phyloP scores from a whole-genome alignment of 1,284 basidiomycete genomes.

The Papiliotrema terrestris region DNA sequence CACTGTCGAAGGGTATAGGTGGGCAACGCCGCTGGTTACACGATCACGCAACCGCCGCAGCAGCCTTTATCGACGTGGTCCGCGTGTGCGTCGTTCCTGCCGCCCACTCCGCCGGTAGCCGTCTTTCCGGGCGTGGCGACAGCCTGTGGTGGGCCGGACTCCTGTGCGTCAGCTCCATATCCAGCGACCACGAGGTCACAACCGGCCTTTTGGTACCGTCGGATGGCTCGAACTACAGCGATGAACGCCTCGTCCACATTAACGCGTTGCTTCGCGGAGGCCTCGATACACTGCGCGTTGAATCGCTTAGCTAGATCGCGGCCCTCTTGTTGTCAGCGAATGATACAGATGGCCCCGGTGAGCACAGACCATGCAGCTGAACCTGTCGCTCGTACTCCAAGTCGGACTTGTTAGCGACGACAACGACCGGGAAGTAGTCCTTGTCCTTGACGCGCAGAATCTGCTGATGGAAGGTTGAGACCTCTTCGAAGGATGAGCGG shows the following conservation, averaged over 20 bases:
- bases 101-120: slow-evolving; percentile 57
- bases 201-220: slow-evolving; percentile 86
- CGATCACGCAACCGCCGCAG: slow-evolving; percentile 68
- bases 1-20: neutral
- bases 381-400: slow-evolving; percentile 97
- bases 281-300: slow-evolving; percentile 96
- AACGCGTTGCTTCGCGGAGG: slow-evolving; percentile 96
- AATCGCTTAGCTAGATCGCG: slow-evolving; percentile 95
- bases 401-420: slow-evolving; percentile 99
- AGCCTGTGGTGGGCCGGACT: slow-evolving; percentile 38
- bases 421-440: slow-evolving; percentile 95
- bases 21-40: slow-evolving; percentile 39
- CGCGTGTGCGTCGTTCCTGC: slow-evolving; percentile 43
- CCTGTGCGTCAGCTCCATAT: slow-evolving; percentile 18
- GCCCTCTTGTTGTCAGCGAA: slow-evolving; percentile 64
- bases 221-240: slow-evolving; percentile 92
- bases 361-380: slow-evolving; percentile 77
- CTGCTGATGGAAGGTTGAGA: slow-evolving; percentile 96
- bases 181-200: neutral
- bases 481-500: slow-evolving; percentile 95
- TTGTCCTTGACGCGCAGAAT: slow-evolving; percentile 96
- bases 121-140: slow-evolving; percentile 49
- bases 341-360: neutral
- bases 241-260: slow-evolving; percentile 99
- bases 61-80: slow-evolving; percentile 57